A percentile compares a stretch with the other conserved stretches of the same genome.
phyloP scores from a whole-genome alignment of 2,329 filamentous ascomycete genomes.

The Myriosclerotinia duriaeana region DNA sequence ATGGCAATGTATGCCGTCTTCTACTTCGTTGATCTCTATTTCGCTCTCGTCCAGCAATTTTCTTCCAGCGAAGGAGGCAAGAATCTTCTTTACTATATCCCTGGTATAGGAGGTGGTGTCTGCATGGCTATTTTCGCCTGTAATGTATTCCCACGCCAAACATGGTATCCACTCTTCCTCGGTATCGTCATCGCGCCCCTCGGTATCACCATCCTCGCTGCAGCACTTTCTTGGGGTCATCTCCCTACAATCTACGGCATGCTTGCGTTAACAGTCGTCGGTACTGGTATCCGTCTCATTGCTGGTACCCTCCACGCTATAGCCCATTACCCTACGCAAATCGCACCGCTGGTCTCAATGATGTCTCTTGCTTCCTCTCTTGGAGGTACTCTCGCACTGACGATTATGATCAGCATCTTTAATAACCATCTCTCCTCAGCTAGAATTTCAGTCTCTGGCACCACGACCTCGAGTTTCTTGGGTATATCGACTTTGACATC shows the following conservation, averaged over 20 bases:
- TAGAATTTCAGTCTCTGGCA: slow-evolving; percentile 31
- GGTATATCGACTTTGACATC: background rate
- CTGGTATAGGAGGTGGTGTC: slow-evolving; percentile 61
- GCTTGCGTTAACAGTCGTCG: slow-evolving; percentile 63
- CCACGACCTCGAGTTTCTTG: background rate
- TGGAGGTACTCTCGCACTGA: slow-evolving; percentile 63
- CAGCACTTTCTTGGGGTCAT: slow-evolving; percentile 53
- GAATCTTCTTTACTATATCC: slow-evolving; percentile 63
- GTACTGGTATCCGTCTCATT: slow-evolving; percentile 66
- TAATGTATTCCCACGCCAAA: slow-evolving; percentile 62
- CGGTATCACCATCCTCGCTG: slow-evolving; percentile 58
- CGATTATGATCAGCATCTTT: slow-evolving; percentile 68
- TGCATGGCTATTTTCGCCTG: slow-evolving; percentile 58
- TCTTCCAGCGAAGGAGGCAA: slow-evolving; percentile 52
- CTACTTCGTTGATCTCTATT: slow-evolving; percentile 70
- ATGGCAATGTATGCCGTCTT: slow-evolving; percentile 53
- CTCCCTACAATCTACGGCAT: slow-evolving; percentile 59
- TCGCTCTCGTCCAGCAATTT: slow-evolving; percentile 59
- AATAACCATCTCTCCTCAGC: slow-evolving; percentile 51
- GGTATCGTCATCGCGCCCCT: slow-evolving; percentile 57
- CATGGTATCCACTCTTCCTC: slow-evolving; percentile 57
- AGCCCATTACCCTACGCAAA: slow-evolving; percentile 57
- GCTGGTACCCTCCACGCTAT: slow-evolving; percentile 59
- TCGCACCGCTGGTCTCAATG: slow-evolving; percentile 59
- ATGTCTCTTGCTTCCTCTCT: slow-evolving; percentile 60